These are phyloP conservation scores for Cotoneaster glaucophyllus DNA, from an alignment of 306 rosid genomes.

Conservation along the genomic window DNA sequence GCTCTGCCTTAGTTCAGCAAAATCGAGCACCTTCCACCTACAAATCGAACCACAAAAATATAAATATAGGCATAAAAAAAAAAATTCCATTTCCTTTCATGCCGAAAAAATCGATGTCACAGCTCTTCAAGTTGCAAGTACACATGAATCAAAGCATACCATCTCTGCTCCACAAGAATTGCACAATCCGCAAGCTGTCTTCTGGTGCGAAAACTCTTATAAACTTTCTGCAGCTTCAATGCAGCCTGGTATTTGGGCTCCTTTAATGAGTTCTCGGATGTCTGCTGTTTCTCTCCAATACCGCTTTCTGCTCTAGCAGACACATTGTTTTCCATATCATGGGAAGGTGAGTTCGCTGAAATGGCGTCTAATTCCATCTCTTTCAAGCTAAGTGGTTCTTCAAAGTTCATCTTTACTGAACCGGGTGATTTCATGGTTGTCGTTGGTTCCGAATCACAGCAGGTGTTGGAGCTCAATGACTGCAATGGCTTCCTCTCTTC, in stretches of 20 bases:
- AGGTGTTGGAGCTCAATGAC: constrained; percentile 26
- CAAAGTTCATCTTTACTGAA: constrained; percentile 31
- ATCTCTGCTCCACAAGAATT: constrained; percentile 84
- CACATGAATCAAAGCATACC: constrained; percentile 34
- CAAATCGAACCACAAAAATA: constrained; percentile 7
- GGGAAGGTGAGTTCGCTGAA: constrained; percentile 31
- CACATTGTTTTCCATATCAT: constrained; percentile 30
- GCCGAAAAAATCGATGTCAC: neutral
- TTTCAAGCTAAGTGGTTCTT: constrained; percentile 36
- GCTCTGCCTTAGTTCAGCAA: constrained; percentile 71
- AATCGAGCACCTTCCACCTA: constrained; percentile 87
- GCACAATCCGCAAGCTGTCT: constrained; percentile 87
- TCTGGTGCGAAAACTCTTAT: constrained; percentile 86
- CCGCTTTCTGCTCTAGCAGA: constrained; percentile 28
- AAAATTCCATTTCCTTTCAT: neutral
- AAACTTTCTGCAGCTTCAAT: constrained; percentile 75
- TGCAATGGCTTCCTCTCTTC: constrained; percentile 21
- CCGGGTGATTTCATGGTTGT: constrained; percentile 6
- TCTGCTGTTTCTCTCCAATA: constrained; percentile 7
- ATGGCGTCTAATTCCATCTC: constrained; percentile 32
- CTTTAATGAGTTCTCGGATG: constrained; percentile 26
- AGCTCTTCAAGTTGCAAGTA: neutral
- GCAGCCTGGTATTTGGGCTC: constrained; percentile 57
- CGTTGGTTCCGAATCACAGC: constrained; percentile 22
- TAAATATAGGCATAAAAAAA: neutral